Conservation (phyloP, 2,329 filamentous ascomycete genomes). For the Zelopaecilomyces penicillatus region DNA sequence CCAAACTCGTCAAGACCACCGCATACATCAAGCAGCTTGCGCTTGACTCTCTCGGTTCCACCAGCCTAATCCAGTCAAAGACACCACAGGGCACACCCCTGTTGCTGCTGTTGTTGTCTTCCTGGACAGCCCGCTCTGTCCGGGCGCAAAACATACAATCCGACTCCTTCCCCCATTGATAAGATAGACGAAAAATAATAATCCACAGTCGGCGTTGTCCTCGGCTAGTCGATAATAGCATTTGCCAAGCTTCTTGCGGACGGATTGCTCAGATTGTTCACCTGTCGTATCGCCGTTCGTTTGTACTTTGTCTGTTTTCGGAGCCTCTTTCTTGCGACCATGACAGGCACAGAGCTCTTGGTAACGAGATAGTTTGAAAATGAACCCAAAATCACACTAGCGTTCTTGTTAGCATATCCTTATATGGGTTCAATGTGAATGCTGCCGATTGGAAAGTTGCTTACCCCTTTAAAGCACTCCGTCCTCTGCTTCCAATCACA, state of each 20-base stretch:
- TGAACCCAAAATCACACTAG: constrained; percentile 82
- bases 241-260: constrained; percentile 56
- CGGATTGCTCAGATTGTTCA: constrained; percentile 73
- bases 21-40: no score
- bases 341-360: constrained; percentile 93
- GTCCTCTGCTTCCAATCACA: constrained; percentile 82
- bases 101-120: no score
- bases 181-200: no score
- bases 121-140: no score
- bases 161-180: no score
- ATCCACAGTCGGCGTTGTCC: neutral
- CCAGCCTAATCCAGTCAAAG: no score
- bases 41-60: no score
- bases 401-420: constrained; percentile 21
- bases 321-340: constrained; percentile 89
- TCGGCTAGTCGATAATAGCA: constrained; percentile 61
- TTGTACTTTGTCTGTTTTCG: constrained; percentile 80
- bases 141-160: no score
- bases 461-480: constrained; percentile 88
- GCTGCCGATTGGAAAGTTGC: constrained; percentile 21
- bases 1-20: no score
- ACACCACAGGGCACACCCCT: no score
- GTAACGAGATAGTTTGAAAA: constrained; percentile 97
- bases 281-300: constrained; percentile 56
- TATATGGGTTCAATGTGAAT: neutral